phyloP scores from a whole-genome alignment of 345 rosid species.

The Microcos paniculata region DNA sequence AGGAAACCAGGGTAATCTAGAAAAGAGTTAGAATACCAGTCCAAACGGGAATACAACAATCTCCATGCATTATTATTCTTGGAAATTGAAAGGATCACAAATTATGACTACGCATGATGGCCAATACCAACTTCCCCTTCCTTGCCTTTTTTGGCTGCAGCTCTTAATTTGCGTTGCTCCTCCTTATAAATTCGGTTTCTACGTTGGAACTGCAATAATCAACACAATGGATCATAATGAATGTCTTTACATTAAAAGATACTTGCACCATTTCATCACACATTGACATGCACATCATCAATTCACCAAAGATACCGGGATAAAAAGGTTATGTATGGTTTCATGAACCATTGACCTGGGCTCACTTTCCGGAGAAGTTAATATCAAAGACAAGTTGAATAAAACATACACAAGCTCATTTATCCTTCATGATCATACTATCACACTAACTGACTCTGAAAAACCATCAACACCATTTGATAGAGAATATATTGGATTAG shows the following conservation, averaged over 20 bases:
- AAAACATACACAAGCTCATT: not conserved
- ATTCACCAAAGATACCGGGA: not conserved
- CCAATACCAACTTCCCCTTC: slow-evolving; percentile 45
- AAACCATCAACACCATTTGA: not conserved
- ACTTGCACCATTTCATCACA: not conserved
- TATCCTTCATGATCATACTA: not conserved
- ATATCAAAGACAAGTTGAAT: not conserved
- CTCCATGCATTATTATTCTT: slow-evolving; percentile 35
- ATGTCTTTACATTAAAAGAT: not conserved
- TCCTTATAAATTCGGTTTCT: slow-evolving; percentile 96
- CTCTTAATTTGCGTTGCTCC: slow-evolving; percentile 90
- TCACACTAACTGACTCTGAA: not conserved
- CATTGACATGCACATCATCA: not conserved
- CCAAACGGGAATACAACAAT: slow-evolving; percentile 20
- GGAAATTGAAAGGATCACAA: slow-evolving; percentile 20
- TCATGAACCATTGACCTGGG: not conserved
- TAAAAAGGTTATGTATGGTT: not conserved
- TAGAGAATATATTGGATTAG: not conserved
- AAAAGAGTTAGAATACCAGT: not conserved
- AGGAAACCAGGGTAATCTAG: slow-evolving; percentile 6
- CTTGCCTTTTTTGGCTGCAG: slow-evolving; percentile 65
- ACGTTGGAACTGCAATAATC: slow-evolving; percentile 69
- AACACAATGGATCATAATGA: not conserved
- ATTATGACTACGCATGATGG: slow-evolving; percentile 38
- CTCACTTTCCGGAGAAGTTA: not conserved